These are phyloP conservation scores for Sphagnum fallax DNA, from an alignment of 228 moss, liverwort and hornwort species.

Conservation along the genomic window DNA sequence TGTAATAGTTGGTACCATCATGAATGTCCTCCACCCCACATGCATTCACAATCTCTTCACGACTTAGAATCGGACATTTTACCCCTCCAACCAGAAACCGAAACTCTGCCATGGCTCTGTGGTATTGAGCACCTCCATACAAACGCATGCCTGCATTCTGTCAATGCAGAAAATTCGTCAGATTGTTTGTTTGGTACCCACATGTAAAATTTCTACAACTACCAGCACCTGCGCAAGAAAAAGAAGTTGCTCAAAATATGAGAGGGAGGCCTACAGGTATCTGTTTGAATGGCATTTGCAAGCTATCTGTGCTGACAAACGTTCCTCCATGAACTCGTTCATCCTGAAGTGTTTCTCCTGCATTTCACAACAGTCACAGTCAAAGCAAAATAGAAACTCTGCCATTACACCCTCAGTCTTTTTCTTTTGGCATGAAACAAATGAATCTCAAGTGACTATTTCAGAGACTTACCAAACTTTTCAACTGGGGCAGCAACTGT, in stretches of 20 bases:
- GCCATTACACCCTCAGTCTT: no score
- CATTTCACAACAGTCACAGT: not conserved
- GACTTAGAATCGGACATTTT: slow-evolving; percentile 79
- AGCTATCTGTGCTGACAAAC: slow-evolving; percentile 85
- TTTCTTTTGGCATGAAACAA: no score
- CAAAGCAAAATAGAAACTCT: not conserved
- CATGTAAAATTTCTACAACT: not conserved
- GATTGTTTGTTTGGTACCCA: not conserved
- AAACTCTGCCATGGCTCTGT: slow-evolving; percentile 99
- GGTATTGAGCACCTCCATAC: slow-evolving; percentile 99
- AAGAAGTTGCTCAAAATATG: not conserved
- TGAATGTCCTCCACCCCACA: slow-evolving; percentile 99
- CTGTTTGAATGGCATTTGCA: slow-evolving; percentile 85
- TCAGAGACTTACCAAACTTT: slow-evolving; percentile 63
- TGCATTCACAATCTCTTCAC: slow-evolving; percentile 99
- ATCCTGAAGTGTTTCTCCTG: slow-evolving; percentile 95
- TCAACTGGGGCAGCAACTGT: slow-evolving; percentile 97
- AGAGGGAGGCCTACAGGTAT: slow-evolving; percentile 41
- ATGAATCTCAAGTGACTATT: no score
- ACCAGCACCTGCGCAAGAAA: no score
- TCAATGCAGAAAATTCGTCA: not conserved
- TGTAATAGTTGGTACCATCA: slow-evolving; percentile 97
- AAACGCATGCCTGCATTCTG: slow-evolving; percentile 96
- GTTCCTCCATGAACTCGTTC: slow-evolving; percentile 95
- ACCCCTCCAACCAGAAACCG: slow-evolving; percentile 93